Base-by-base conservation (phyloP, 1,284 basidiomycete genomes). In the Schizopora paradoxa region DNA sequence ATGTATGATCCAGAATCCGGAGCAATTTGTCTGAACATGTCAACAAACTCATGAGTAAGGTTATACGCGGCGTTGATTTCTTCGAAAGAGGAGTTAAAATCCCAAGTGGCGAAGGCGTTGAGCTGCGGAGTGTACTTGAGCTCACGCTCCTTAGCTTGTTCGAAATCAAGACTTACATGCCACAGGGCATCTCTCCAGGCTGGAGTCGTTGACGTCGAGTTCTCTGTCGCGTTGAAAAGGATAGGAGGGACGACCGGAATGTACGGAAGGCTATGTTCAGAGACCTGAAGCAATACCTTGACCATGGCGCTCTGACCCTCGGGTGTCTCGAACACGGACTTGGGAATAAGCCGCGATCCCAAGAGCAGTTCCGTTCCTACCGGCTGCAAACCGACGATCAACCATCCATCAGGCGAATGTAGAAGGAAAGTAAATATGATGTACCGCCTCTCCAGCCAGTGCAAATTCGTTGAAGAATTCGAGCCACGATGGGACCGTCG, bases 1-100 rank as follows among this genome's bases (percentile, higher is more conserved):
- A 69, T 57, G 53, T 78, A 77, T n/a, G 75, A 73, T 1, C 66
- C 66, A 43, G 69, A 70, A 43, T 67, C 68, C 0, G 72, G 73
- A 2, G 74, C 69, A 35, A 77, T 63, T 35, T 61, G 64, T 27
- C 72, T 60, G 56, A 76, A 58, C 45, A 61, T 55, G 49, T 73
- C 64, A 5, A 67, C 63, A 5, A 66, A 58, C 26, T 58, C 56
- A 39, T 61, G 66, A 4, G 66, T 61, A 5, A 53, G 51, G n/a
- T 56, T 41, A 52, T 75, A 76, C 8, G 57, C 48, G 1, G 52
- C 51, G 31, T 55, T 46, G 35, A 69, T 67, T 29, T 73, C 66
- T 14, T 51, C 59, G 0, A 58, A 45, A 2, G 68, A 72, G 6
- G 66, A 66, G 51, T 77, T 71, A 63, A 64, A 76, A 21, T 63